Percentiles rank a stretch among this genome's conserved stretches.
Conservation (phyloP, 257 asterid genomes). For the Solanum chaucha region DNA sequence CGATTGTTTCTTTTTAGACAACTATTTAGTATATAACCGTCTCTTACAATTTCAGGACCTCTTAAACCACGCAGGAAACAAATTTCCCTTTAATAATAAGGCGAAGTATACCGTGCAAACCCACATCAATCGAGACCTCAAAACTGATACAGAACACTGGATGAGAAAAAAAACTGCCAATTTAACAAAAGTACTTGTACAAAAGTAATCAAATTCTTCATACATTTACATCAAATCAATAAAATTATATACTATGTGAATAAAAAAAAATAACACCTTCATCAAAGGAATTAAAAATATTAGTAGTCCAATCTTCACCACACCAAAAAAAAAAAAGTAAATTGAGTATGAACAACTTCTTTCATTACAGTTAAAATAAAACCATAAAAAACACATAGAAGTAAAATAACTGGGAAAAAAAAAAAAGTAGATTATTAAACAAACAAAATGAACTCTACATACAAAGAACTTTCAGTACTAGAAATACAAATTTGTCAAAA, state of each 20-base stretch:
- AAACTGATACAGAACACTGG: background rate
- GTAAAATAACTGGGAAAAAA: background rate
- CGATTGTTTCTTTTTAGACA: background rate
- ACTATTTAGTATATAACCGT: background rate
- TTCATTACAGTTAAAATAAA: background rate
- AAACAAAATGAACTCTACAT: background rate
- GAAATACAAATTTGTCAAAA: background rate
- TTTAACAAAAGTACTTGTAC: background rate
- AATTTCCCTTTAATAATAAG: background rate
- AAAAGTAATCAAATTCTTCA: background rate
- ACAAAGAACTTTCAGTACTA: background rate
- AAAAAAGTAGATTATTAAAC: background rate
- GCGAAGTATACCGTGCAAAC: fast-evolving
- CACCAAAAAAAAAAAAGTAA: background rate
- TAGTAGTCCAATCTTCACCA: background rate
- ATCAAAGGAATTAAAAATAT: background rate
- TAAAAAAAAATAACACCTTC: background rate
- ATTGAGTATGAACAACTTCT: background rate
- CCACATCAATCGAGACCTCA: background rate
- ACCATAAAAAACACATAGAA: background rate
- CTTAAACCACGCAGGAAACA: fast-evolving
- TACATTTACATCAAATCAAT: background rate
- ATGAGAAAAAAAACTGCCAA: too few species aligned
- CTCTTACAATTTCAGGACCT: background rate
- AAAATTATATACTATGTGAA: background rate